A percentile compares a stretch with the other conserved stretches of the same genome.
Conservation (phyloP, 176 grass and related monocot genomes). For the Phragmites australis region DNA sequence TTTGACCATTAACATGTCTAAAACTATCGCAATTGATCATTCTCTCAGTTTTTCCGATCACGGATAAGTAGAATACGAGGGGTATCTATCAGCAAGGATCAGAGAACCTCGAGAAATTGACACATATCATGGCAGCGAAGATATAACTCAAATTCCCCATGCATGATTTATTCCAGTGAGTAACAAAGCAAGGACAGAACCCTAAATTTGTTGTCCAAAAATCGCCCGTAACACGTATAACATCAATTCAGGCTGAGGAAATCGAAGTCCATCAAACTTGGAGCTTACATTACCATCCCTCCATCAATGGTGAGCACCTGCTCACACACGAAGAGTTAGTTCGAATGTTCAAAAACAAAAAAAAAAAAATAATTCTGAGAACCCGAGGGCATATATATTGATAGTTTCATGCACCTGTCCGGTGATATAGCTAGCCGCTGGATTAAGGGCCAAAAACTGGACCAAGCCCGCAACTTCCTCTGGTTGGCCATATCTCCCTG, state of each 20-base stretch:
- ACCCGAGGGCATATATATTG: not conserved
- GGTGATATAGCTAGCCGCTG: constrained; percentile 50
- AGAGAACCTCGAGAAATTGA: not conserved
- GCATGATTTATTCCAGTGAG: constrained; percentile 29
- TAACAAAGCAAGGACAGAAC: not conserved
- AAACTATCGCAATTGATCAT: too few species aligned
- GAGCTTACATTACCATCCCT: constrained; percentile 65
- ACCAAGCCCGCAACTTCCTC: constrained; percentile 64
- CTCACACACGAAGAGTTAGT: not conserved
- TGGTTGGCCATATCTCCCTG: constrained; percentile 85
- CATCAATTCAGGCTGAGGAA: not conserved
- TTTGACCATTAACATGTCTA: too few species aligned
- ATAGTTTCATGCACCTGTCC: constrained; percentile 48
- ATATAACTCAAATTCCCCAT: not conserved
- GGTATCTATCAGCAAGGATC: too few species aligned
- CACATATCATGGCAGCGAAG: not conserved
- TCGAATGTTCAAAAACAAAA: not conserved
- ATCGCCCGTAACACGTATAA: constrained; percentile 7
- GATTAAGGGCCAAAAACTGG: constrained; percentile 51
- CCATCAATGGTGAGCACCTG: constrained; percentile 73
- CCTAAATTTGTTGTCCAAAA: constrained; percentile 36
- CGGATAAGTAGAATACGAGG: too few species aligned
- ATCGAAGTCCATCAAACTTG: constrained; percentile 3
- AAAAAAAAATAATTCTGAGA: not conserved
- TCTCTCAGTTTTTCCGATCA: too few species aligned